phyloP scores from a whole-genome alignment of 2,329 filamentous ascomycete genomes.

The Diaporthe sp. region DNA sequence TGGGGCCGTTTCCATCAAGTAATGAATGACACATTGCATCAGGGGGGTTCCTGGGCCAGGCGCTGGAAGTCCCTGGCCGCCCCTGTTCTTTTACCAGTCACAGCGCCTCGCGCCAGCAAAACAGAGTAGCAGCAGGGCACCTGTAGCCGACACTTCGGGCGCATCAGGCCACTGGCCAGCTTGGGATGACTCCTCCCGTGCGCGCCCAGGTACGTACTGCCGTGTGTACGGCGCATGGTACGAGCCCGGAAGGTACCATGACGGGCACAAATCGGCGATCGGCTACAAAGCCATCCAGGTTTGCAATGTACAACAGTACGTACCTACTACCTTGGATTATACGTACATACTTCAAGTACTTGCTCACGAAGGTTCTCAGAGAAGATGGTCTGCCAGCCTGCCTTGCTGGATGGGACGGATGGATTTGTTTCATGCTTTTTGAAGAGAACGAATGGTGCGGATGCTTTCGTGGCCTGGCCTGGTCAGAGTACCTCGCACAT shows the following conservation, averaged over 20 bases:
- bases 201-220: conserved; percentile 42
- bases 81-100: conserved; percentile 29
- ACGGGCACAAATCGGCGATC: background rate
- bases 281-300: background rate
- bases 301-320: conserved; percentile 25
- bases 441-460: background rate
- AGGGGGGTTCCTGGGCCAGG: conserved; percentile 5
- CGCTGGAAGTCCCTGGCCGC: background rate
- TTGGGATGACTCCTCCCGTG: conserved; percentile 41
- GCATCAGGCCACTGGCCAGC: conserved; percentile 39
- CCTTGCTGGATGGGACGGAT: background rate
- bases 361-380: conserved; percentile 14
- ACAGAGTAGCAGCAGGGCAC: background rate
- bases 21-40: conserved; percentile 47
- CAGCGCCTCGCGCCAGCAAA: conserved; percentile 1
- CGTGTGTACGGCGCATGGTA: background rate
- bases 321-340: background rate
- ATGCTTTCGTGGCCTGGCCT: background rate
- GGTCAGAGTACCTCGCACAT: background rate
- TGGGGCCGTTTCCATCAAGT: conserved; percentile 45
- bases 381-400: conserved; percentile 4
- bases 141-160: conserved; percentile 18
- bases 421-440: background rate
- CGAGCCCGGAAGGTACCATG: background rate
- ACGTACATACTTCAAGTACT: background rate